Conservation (phyloP, 108 stramenopile genomes). For the Cylindrotheca closterium region DNA sequence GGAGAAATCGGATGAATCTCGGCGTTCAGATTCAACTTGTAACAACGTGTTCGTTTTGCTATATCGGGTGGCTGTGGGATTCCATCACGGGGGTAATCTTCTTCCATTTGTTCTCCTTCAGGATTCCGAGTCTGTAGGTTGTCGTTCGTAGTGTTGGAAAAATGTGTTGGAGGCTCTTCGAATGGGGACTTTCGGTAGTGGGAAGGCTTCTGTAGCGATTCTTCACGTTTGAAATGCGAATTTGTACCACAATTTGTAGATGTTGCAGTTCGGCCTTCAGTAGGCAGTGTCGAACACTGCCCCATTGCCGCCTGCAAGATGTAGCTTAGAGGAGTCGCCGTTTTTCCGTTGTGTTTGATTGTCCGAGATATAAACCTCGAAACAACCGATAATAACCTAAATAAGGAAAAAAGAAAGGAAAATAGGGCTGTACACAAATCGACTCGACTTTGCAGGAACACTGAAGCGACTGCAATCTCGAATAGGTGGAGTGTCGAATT, state of each 20-base stretch:
- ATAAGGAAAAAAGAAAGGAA: no score
- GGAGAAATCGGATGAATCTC: conserved; percentile 23
- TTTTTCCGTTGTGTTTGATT: conserved; percentile 33
- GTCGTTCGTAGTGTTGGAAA: conserved; percentile 16
- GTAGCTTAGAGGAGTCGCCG: conserved; percentile 58
- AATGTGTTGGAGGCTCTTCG: conserved; percentile 5
- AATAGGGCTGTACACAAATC: no score
- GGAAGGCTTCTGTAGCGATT: background rate
- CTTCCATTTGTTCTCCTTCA: conserved; percentile 39
- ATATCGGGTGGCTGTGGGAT: conserved; percentile 45
- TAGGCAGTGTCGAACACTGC: conserved; percentile 71
- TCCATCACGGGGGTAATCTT: conserved; percentile 36
- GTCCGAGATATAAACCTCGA: conserved; percentile 28
- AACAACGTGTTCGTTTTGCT: conserved; percentile 63
- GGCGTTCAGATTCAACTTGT: conserved; percentile 77
- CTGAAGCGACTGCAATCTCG: no score
- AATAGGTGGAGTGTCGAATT: no score
- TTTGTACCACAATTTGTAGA: background rate
- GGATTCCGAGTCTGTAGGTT: conserved; percentile 20
- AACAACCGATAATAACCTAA: conserved; percentile 34
- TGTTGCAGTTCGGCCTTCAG: conserved; percentile 36
- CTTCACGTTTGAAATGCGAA: background rate
- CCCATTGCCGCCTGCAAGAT: conserved; percentile 75
- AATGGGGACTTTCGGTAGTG: no score
- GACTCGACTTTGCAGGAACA: no score